These are phyloP conservation scores for Colletotrichum sp. DNA, from an alignment of 2,329 filamentous ascomycete genomes.

Conservation along the genomic window DNA sequence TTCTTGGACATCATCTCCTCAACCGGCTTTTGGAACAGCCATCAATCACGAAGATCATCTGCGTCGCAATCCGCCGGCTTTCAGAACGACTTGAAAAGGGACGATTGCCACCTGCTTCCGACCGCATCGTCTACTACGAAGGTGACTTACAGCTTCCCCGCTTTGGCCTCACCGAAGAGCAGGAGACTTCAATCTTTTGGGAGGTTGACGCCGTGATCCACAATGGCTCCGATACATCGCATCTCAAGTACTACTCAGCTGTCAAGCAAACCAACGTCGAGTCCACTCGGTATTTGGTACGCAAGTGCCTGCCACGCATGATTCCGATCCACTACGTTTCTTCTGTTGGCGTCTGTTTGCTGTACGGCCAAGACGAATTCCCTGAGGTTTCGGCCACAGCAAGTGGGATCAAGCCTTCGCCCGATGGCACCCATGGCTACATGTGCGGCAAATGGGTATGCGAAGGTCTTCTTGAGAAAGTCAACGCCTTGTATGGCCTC, in stretches of 20 bases:
- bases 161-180: constrained; percentile 40
- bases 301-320: constrained; percentile 20
- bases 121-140: constrained; percentile 15
- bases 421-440: neutral
- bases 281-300: constrained; percentile 31
- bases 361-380: neutral
- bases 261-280: constrained; percentile 32
- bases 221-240: constrained; percentile 21
- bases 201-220: constrained; percentile 55
- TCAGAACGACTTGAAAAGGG: neutral
- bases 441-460: neutral
- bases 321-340: constrained; percentile 44
- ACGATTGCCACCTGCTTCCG: neutral
- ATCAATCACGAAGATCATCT: neutral
- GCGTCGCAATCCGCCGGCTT: neutral
- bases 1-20: neutral
- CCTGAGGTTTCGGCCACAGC: constrained; percentile 12
- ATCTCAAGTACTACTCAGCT: constrained; percentile 32
- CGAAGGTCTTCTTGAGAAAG: neutral
- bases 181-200: neutral
- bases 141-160: constrained; percentile 39
- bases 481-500: neutral
- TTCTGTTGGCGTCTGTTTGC: constrained; percentile 25
- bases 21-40: neutral
- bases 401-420: neutral